These are phyloP conservation scores for Citrus unshiu DNA, from an alignment of 345 rosid species.

Conservation along the genomic window DNA sequence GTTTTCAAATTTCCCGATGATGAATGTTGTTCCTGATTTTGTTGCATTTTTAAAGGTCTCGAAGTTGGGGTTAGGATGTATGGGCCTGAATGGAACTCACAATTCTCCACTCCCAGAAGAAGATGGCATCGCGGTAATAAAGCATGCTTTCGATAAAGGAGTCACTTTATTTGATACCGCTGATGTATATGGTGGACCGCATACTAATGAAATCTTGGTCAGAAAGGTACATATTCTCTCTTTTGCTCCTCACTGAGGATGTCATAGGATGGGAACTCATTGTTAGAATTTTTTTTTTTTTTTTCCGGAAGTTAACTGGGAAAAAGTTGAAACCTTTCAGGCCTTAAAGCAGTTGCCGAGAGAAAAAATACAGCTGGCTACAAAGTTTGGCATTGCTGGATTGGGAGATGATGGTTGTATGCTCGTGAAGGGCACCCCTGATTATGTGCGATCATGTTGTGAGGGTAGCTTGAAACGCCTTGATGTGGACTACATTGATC, in stretches of 20 bases:
- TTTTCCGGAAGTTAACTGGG: background rate
- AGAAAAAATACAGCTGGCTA: constrained; percentile 27
- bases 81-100: constrained; percentile 24
- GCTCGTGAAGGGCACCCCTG: constrained; percentile 16
- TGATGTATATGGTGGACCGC: constrained; percentile 2
- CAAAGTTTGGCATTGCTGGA: constrained; percentile 24
- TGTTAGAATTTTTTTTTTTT: background rate
- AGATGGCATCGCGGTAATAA: background rate
- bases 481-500: constrained; percentile 32
- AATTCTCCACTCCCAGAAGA: background rate
- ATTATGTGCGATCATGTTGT: constrained; percentile 25
- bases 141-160: constrained; percentile 34
- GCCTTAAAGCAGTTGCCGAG: constrained; percentile 30
- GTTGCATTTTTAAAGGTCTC: background rate
- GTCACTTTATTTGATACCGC: constrained; percentile 48
- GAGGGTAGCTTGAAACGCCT: constrained; percentile 34
- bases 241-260: background rate
- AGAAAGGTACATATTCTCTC: background rate
- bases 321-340: background rate
- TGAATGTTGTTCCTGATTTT: background rate
- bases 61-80: background rate
- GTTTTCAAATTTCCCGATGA: background rate
- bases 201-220: background rate
- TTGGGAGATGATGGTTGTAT: background rate
- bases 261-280: background rate